Percentiles rank a stretch among this genome's conserved stretches.
Conservation (phyloP, 2,329 filamentous ascomycete species). For the Aureobasidium subglaciale region DNA sequence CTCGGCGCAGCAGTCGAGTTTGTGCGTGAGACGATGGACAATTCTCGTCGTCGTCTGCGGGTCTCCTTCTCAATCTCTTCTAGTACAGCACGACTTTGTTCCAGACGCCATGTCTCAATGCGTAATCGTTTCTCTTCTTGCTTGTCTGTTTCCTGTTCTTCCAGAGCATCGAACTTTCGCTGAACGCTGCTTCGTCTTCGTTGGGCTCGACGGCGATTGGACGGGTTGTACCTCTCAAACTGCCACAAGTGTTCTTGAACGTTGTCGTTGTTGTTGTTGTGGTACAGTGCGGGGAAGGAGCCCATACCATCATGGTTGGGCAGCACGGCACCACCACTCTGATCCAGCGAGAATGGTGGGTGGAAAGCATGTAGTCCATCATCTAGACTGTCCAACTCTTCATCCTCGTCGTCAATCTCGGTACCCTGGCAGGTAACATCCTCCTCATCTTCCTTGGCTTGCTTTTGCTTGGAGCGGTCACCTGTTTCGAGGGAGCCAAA, state of each 20-base stretch:
- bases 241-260: slow-evolving; percentile 82
- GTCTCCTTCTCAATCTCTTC: slow-evolving; percentile 89
- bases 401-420: slow-evolving; percentile 51
- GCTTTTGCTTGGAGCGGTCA: slow-evolving; percentile 49
- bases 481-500: slow-evolving; percentile 70
- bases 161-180: slow-evolving; percentile 47
- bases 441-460: slow-evolving; percentile 39
- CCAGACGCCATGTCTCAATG: slow-evolving; percentile 86
- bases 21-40: slow-evolving; percentile 43
- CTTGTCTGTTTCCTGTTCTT: slow-evolving; percentile 52
- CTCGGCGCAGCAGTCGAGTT: slow-evolving; percentile 23
- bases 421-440: slow-evolving; percentile 37
- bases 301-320: slow-evolving; percentile 89
- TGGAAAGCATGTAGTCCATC: slow-evolving; percentile 86
- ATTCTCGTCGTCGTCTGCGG: slow-evolving; percentile 52
- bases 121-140: slow-evolving; percentile 66
- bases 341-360: slow-evolving; percentile 45
- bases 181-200: slow-evolving; percentile 52
- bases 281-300: slow-evolving; percentile 56
- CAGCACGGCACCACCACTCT: slow-evolving; percentile 63
- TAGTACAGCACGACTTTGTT: slow-evolving; percentile 77
- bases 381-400: slow-evolving; percentile 88
- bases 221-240: slow-evolving; percentile 76
- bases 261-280: slow-evolving; percentile 41
- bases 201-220: slow-evolving; percentile 49